These are phyloP conservation scores for Styphnolobium japonicum DNA, from an alignment of 306 rosid genomes.

Conservation along the genomic window DNA sequence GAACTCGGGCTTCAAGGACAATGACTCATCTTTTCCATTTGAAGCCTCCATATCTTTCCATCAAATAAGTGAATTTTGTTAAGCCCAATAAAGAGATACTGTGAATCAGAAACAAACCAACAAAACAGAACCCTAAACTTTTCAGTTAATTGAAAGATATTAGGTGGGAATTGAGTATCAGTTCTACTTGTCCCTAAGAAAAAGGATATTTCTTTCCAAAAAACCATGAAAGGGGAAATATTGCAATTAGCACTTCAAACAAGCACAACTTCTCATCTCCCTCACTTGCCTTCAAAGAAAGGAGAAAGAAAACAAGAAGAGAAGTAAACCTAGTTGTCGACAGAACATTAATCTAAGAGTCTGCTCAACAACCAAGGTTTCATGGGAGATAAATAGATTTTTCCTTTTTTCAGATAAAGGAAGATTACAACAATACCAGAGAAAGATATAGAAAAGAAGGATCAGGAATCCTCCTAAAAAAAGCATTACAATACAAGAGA, in stretches of 20 bases:
- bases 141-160: neutral
- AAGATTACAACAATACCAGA: neutral
- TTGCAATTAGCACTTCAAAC: neutral
- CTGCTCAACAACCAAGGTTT: neutral
- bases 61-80: slow-evolving; percentile 32
- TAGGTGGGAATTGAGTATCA: neutral
- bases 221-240: neutral
- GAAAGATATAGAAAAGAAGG: neutral
- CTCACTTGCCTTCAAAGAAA: neutral
- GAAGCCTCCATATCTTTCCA: slow-evolving; percentile 43
- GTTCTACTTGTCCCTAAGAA: neutral
- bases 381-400: neutral
- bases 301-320: neutral
- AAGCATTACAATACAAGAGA: neutral
- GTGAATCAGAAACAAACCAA: slow-evolving; percentile 18
- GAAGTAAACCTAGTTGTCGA: neutral
- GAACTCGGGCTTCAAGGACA: slow-evolving; percentile 34
- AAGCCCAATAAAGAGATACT: slow-evolving; percentile 24
- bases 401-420: neutral
- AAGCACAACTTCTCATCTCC: neutral
- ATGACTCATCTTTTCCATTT: slow-evolving; percentile 35
- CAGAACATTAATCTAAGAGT: neutral
- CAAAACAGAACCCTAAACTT: neutral
- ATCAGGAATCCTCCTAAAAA: neutral
- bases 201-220: neutral